Base-by-base conservation (phyloP, 192 early-diverging fungal genomes). In the Lunasporangiospora selenospora region DNA sequence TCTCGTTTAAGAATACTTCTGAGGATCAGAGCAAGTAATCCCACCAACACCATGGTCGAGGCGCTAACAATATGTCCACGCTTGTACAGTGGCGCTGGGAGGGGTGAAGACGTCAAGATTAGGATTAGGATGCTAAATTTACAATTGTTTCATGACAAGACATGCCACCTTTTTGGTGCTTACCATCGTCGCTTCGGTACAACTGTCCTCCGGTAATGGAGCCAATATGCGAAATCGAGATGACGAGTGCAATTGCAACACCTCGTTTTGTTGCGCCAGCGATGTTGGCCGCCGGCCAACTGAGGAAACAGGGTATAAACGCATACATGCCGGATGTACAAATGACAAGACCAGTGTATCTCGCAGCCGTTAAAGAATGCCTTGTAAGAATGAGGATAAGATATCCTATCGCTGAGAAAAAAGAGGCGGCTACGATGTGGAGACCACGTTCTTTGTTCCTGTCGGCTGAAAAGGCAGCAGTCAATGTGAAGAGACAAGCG, bases 151-250 rank as follows among this genome's bases (percentile, higher is more conserved):
- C n/a, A n/a, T n/a, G n/a, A n/a, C n/a, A n/a, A n/a, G n/a, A n/a
- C n/a, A n/a, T n/a, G n/a, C n/a, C n/a, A n/a, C n/a, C n/a, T n/a
- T n/a, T n/a, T n/a, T n/a, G n/a, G n/a, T n/a, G n/a, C 49, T 38
- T 53, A 53, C 51, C 51, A 15, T 88, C 87, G 8, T 80, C 73
- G n/a, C 62, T 32, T 43, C 87, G 83, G 67, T 89, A 92, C 3
- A 92, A 79, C 46, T 89, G 88, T 1, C 84, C 85, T 34, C 81
- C 86, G 19, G 90, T 77, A 11, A 81, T 78, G 29, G 87, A 88
- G 59, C 87, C 86, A 36, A 86, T 64, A 56, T 91, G 88, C 18
- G 82, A 86, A 57, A 84, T 76, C 2, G 78, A 78, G 44, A 87
- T 82, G 31, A 85, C 64, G 49, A 86, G 66, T 39, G 87, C 88